phyloP scores from a whole-genome alignment of 2,329 filamentous ascomycete genomes.

The Coniochaeta hoffmannii region DNA sequence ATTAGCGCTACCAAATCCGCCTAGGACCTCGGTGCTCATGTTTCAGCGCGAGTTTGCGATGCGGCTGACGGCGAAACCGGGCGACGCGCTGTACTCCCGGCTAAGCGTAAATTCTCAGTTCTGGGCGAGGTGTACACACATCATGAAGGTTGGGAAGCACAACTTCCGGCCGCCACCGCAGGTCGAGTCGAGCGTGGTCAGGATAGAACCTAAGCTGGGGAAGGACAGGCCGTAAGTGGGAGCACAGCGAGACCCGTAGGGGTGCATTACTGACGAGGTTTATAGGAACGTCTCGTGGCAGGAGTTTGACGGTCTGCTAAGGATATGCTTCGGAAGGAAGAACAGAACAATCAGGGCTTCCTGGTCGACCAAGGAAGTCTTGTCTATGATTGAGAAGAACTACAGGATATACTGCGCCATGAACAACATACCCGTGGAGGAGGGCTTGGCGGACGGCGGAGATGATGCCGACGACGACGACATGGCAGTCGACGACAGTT shows the following conservation, averaged over 20 bases:
- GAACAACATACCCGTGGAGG: slow-evolving; percentile 72
- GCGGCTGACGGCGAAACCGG: slow-evolving; percentile 78
- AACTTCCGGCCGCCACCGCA: slow-evolving; percentile 94
- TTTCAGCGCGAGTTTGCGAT: slow-evolving; percentile 94
- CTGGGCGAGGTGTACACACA: slow-evolving; percentile 58
- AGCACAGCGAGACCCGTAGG: not conserved
- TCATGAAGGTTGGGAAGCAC: slow-evolving; percentile 92
- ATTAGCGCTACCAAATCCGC: slow-evolving; percentile 72
- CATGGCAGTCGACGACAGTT: slow-evolving; percentile 34
- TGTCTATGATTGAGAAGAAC: slow-evolving; percentile 78
- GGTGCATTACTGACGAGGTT: slow-evolving; percentile 50
- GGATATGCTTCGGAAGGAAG: slow-evolving; percentile 75
- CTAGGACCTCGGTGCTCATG: slow-evolving; percentile 70
- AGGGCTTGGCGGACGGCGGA: slow-evolving; percentile 44
- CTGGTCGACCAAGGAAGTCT: slow-evolving; percentile 73
- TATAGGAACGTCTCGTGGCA: slow-evolving; percentile 71
- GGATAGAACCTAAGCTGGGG: slow-evolving; percentile 53
- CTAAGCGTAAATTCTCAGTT: slow-evolving; percentile 91
- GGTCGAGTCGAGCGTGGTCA: slow-evolving; percentile 61
- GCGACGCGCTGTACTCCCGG: slow-evolving; percentile 84
- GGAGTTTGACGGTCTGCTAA: slow-evolving; percentile 86
- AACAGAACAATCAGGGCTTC: slow-evolving; percentile 82
- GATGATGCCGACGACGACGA: slow-evolving; percentile 28
- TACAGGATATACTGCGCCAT: slow-evolving; percentile 87
- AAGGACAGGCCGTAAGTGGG: slow-evolving; percentile 2